Evolutionary conservation across 148 eudicot genomes (phyloP).

Genomic region (Rhododendron griersonianum): DNA sequence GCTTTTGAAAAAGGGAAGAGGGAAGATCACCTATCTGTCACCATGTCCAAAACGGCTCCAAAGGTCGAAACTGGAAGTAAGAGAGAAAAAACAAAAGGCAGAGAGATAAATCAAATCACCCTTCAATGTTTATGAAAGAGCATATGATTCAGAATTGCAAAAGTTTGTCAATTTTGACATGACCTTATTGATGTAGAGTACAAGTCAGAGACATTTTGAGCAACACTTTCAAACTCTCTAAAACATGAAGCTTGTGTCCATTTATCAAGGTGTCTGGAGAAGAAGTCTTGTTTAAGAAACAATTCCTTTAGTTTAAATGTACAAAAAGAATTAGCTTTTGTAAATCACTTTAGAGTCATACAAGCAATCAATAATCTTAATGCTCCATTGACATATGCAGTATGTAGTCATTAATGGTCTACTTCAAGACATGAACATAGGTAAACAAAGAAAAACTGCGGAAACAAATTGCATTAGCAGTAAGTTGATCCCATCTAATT

Average conservation of each 20-base stretch:
- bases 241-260: slow-evolving; percentile 1
- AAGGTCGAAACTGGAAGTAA: slow-evolving; percentile 64
- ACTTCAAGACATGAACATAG: background rate
- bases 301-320: background rate
- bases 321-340: background rate
- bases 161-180: background rate
- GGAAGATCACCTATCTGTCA: slow-evolving; percentile 68
- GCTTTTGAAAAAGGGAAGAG: background rate
- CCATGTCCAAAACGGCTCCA: slow-evolving; percentile 98
- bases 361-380: background rate
- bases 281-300: background rate
- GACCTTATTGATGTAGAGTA: background rate
- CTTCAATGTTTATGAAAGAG: background rate
- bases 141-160: background rate
- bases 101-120: slow-evolving; percentile 5
- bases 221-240: slow-evolving; percentile 1
- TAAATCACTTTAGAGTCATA: background rate
- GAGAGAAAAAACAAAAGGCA: slow-evolving; percentile 8
- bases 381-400: background rate
- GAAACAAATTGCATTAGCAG: background rate
- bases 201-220: background rate
- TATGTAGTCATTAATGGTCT: background rate
- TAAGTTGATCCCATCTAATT: background rate
- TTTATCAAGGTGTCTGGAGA: background rate
- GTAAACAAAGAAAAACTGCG: background rate